Evolutionary conservation across 2,329 filamentous ascomycete species (phyloP).

Genomic region (Alternaria longipes): DNA sequence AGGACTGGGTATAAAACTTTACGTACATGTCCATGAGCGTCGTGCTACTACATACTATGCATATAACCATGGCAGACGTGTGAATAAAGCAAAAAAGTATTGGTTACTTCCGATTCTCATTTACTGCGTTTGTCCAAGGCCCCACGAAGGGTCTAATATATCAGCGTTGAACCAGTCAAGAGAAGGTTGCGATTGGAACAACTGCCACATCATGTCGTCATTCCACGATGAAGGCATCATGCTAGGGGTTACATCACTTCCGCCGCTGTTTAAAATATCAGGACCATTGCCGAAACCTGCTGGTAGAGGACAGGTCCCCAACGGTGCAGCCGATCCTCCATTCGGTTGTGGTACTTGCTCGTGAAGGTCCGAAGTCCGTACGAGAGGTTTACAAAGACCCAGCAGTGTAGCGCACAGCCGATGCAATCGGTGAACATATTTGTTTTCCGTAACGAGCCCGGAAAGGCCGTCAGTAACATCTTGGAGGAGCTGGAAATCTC

Average conservation of each 20-base stretch:
- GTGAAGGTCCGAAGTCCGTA: conserved; percentile 13
- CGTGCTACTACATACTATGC: neutral
- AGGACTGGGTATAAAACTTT: neutral
- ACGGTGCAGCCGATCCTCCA: neutral
- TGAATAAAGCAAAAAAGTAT: neutral
- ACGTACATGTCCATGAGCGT: neutral
- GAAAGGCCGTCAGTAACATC: conserved; percentile 41
- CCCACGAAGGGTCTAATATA: conserved; percentile 41
- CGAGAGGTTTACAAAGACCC: conserved; percentile 42
- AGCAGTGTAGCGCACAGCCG: conserved; percentile 42
- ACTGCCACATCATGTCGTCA: conserved; percentile 48
- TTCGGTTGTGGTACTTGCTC: neutral
- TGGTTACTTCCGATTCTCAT: neutral
- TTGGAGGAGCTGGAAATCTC: conserved; percentile 44
- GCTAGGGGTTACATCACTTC: conserved; percentile 4
- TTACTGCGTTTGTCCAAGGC: conserved; percentile 18
- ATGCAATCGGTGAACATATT: conserved; percentile 40
- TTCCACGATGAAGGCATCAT: conserved; percentile 38
- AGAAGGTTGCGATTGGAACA: conserved; percentile 47
- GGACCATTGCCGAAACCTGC: conserved; percentile 4
- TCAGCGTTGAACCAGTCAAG: conserved; percentile 49
- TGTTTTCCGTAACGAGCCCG: conserved; percentile 41
- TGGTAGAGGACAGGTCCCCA: neutral
- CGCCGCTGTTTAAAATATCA: neutral
- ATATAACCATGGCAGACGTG: neutral